Percentiles rank a stretch among this genome's conserved stretches.
phyloP scores from a whole-genome alignment of 1,284 basidiomycete species.

The Naganishia liquefaciens region DNA sequence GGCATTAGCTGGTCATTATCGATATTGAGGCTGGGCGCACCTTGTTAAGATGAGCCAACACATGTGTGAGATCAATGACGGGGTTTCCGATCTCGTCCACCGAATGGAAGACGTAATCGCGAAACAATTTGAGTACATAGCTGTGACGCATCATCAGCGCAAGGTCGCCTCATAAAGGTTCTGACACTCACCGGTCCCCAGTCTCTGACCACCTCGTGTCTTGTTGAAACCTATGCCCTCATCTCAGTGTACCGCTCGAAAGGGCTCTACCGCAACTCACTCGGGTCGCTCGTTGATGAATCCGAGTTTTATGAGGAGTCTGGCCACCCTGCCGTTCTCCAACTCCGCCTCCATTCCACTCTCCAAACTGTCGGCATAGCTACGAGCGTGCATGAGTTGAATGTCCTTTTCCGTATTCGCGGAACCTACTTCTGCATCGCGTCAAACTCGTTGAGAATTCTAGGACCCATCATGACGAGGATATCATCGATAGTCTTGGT shows the following conservation, averaged over 20 bases:
- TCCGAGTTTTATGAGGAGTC: constrained; percentile 89
- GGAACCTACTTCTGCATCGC: constrained; percentile 69
- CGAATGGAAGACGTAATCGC: constrained; percentile 98
- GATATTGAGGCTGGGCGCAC: constrained; percentile 53
- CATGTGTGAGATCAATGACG: constrained; percentile 84
- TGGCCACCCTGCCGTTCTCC: constrained; percentile 89
- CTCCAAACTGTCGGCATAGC: constrained; percentile 79
- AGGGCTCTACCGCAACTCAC: constrained; percentile 57
- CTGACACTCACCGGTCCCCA: constrained; percentile 67
- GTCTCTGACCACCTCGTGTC: constrained; percentile 97
- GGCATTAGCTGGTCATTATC: background rate
- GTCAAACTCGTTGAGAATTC: constrained; percentile 77
- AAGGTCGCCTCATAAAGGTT: background rate
- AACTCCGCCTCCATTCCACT: constrained; percentile 82
- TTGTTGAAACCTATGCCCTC: constrained; percentile 74
- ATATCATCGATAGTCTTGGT: constrained; percentile 73
- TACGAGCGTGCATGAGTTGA: constrained; percentile 43
- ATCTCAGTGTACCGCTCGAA: constrained; percentile 9
- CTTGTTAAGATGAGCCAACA: constrained; percentile 88
- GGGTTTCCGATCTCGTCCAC: constrained; percentile 88
- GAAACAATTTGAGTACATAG: constrained; percentile 96
- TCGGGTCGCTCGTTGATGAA: constrained; percentile 99
- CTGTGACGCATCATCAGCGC: constrained; percentile 28
- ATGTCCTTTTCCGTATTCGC: background rate
- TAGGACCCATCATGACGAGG: constrained; percentile 73